These are phyloP conservation scores for Diplotaxis tenuifolia DNA, from an alignment of 345 rosid species.

Conservation along the genomic window DNA sequence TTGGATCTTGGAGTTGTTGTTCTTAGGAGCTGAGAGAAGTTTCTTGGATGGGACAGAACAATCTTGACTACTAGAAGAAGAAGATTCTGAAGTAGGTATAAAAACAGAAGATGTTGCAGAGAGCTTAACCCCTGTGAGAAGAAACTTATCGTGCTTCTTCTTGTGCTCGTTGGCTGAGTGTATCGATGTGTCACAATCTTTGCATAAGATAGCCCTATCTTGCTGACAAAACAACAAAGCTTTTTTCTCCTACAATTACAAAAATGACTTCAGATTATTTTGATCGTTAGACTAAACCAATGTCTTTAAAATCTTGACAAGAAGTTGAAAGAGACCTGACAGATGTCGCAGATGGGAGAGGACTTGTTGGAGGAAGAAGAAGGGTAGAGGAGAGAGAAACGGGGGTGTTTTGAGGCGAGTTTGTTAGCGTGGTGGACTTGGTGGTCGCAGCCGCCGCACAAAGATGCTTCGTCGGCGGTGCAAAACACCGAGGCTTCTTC, in stretches of 20 bases:
- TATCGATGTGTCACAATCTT: constrained; percentile 75
- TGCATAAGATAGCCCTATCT: constrained; percentile 90
- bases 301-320: constrained; percentile 5
- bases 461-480: constrained; percentile 88
- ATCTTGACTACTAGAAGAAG: constrained; percentile 32
- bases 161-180: constrained; percentile 77
- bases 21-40: constrained; percentile 33
- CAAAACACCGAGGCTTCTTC: constrained; percentile 77
- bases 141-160: constrained; percentile 70
- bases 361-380: constrained; percentile 45
- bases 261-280: not conserved
- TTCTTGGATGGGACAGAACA: constrained; percentile 49
- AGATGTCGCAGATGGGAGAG: constrained; percentile 75
- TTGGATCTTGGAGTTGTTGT: constrained; percentile 25
- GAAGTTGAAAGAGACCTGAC: constrained; percentile 53
- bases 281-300: constrained; percentile 13
- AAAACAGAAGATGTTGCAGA: constrained; percentile 53
- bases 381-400: constrained; percentile 76
- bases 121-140: constrained; percentile 79
- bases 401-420: constrained; percentile 85
- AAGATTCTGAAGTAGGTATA: constrained; percentile 30
- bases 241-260: constrained; percentile 54
- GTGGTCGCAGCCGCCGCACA: constrained; percentile 73
- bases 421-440: constrained; percentile 92
- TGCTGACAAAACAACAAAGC: constrained; percentile 91